Evolutionary conservation across 768 basidiomycete genomes (phyloP).

Genomic region (Trametes meyenii): DNA sequence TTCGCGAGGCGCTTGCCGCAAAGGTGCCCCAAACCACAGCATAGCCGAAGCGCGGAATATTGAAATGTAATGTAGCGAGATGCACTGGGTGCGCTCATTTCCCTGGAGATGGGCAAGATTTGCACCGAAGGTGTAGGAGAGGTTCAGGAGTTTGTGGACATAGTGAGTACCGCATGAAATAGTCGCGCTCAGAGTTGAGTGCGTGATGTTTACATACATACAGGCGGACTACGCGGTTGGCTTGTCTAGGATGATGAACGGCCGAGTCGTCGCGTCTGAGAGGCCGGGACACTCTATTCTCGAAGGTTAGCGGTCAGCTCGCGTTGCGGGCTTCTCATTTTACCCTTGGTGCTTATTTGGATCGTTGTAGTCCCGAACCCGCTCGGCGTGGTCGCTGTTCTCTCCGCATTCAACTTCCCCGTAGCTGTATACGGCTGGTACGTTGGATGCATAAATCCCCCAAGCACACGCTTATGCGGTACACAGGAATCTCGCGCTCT

Average conservation of each 20-base stretch:
- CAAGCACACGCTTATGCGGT: conserved; percentile 10
- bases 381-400: conserved; percentile 66
- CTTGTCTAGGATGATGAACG: conserved; percentile 93
- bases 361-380: conserved; percentile 81
- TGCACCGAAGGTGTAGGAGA: conserved; percentile 89
- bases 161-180: conserved; percentile 54
- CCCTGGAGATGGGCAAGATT: conserved; percentile 92
- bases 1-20: conserved; percentile 75
- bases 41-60: background rate
- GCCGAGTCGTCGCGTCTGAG: conserved; percentile 84
- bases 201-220: background rate
- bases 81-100: conserved; percentile 79
- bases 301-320: conserved; percentile 58
- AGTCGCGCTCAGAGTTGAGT: background rate
- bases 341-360: background rate
- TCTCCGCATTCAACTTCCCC: conserved; percentile 97
- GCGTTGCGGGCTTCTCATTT: background rate
- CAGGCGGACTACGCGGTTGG: conserved; percentile 96
- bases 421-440: conserved; percentile 92
- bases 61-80: conserved; percentile 53
- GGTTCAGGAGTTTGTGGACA: conserved; percentile 94
- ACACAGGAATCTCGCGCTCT: conserved; percentile 84
- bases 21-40: conserved; percentile 54
- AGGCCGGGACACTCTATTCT: conserved; percentile 89
- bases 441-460: conserved; percentile 16